Base-by-base conservation (phyloP, 371 early-diverging fungal genomes). In the Gilbertella persicaria region DNA sequence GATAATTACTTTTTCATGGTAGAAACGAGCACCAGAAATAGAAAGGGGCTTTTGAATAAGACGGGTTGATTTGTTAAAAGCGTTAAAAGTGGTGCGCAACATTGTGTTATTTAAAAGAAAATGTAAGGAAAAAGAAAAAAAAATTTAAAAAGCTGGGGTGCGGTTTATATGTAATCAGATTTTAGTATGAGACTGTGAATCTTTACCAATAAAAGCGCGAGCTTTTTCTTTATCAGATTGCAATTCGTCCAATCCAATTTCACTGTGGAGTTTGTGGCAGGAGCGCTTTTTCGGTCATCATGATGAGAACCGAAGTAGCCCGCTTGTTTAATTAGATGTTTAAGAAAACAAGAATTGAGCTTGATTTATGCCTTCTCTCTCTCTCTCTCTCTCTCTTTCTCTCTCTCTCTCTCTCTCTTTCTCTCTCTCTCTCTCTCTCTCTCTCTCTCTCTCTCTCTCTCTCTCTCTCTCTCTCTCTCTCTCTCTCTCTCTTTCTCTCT, bases 1-100 rank as follows among this genome's bases (percentile, higher is more conserved):
- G 16, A 24, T 36, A 30, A 20, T 30, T 52, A 87, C 89, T 78
- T 86, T 89, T 57, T 86, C 82, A 66, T 89, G 89, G 67, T 88
- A 88, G 14, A 64, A 69, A 39, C 85, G 82, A 36, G 69, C 59
- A 10, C 76, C 76, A 41, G 61, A 51, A n/a, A 64, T 24, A 35
- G 67, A 61, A 19, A 75, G 53, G 39, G 80, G 78, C 37, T 58
- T 55, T 37, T 55, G 56, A 20, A 62, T 40, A 48, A 50, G 48
- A 24, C 56, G 62, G 17, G 63, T 60, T 36, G 66, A 60, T 21
- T 20, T 38, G 35, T 52, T 58, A 9, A 63, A 38, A 12, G 63
- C 37, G 12, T 45, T 49, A 20, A 67, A 38, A 51, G 62, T 55
- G 29, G 67, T 55, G 30, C 71, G 64, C 60, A 64, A 59, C 64